These are phyloP conservation scores for Paecilomyces niveus DNA, from an alignment of 2,329 filamentous ascomycete genomes.

Conservation along the genomic window DNA sequence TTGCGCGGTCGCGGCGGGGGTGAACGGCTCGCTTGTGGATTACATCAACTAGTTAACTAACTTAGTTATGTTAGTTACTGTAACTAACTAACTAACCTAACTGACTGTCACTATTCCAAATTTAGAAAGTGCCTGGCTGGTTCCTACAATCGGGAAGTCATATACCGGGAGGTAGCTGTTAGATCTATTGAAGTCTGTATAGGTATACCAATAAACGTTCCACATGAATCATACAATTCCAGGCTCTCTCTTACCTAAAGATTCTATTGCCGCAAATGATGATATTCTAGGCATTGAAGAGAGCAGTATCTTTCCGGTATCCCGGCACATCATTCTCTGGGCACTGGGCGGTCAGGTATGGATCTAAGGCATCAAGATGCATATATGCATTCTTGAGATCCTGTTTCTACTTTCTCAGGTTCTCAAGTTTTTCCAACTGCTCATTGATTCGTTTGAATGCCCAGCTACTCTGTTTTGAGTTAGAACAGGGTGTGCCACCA, in stretches of 20 bases:
- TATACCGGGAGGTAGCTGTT: too few relatives aligned
- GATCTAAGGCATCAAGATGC: not conserved
- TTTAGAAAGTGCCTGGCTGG: too few relatives aligned
- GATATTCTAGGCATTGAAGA: not conserved
- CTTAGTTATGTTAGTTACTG: too few relatives aligned
- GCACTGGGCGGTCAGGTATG: not conserved
- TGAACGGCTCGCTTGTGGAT: too few relatives aligned
- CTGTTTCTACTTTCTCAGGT: not conserved
- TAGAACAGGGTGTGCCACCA: slow-evolving; percentile 11
- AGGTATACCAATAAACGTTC: not conserved
- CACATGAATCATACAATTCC: not conserved
- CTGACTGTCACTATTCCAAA: too few relatives aligned
- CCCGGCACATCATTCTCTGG: not conserved
- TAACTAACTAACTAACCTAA: too few relatives aligned
- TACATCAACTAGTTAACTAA: too few relatives aligned
- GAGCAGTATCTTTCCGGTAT: not conserved
- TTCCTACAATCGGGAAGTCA: too few relatives aligned
- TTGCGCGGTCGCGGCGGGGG: too few relatives aligned
- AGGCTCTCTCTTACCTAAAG: not conserved
- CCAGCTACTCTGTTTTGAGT: slow-evolving; percentile 13
- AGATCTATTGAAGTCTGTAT: not conserved
- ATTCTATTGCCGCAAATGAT: not conserved
- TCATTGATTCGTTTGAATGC: slow-evolving; percentile 38
- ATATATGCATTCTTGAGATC: not conserved
- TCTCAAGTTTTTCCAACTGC: slow-evolving; percentile 20